Evolutionary conservation across 208 protist species (phyloP).

Genomic region (Wallacemonas sp.): DNA sequence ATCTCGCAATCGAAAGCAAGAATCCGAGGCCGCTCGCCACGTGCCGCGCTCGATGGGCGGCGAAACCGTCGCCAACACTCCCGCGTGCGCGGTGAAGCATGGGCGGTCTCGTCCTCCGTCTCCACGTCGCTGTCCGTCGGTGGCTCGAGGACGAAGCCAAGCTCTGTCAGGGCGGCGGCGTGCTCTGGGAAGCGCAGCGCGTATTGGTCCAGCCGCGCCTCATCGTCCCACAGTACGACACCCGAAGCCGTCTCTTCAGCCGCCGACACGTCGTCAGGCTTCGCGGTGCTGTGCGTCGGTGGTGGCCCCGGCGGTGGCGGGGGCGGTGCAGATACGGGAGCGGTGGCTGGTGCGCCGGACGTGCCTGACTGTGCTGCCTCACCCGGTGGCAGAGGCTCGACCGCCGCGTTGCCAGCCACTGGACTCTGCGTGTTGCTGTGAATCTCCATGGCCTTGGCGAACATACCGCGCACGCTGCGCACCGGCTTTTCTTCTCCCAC

Average conservation of each 20-base stretch:
- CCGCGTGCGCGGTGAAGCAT: neutral
- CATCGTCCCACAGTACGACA: slow-evolving; percentile 37
- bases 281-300: neutral
- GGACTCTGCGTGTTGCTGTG: slow-evolving; percentile 8
- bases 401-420: neutral
- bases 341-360: too few relatives aligned
- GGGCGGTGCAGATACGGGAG: too few relatives aligned
- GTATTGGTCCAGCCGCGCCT: slow-evolving; percentile 29
- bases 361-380: too few relatives aligned
- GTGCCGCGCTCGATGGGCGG: neutral
- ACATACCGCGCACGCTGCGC: slow-evolving; percentile 18
- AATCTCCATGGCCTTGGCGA: slow-evolving; percentile 20
- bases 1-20: slow-evolving; percentile 93
- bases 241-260: neutral
- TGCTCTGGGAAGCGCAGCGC: slow-evolving; percentile 50
- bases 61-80: slow-evolving; percentile 5
- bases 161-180: slow-evolving; percentile 27
- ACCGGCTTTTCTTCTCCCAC: neutral
- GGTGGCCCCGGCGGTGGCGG: too few relatives aligned
- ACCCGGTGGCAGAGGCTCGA: too few relatives aligned
- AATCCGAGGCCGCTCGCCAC: slow-evolving; percentile 15
- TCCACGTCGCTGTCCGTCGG: slow-evolving; percentile 9
- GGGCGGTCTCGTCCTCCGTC: neutral
- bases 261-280: neutral
- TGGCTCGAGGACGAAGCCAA: slow-evolving; percentile 41